These are phyloP conservation scores for Phytophthora boehmeriae DNA, from an alignment of 352 stramenopile genomes.

Conservation along the genomic window DNA sequence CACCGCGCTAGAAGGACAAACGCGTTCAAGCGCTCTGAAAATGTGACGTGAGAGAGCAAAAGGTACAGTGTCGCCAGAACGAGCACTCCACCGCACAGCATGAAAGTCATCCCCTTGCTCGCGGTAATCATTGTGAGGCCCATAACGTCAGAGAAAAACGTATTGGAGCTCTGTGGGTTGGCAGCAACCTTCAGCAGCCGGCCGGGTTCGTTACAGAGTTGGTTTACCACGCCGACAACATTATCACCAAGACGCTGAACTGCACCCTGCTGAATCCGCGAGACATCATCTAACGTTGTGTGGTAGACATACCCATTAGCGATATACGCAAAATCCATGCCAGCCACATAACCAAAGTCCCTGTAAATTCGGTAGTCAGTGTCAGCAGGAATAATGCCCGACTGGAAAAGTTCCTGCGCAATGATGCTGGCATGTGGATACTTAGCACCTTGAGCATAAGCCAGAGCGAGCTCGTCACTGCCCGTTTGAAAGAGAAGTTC, in stretches of 20 bases:
- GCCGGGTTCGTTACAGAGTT: constrained; percentile 46
- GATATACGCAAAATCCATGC: constrained; percentile 87
- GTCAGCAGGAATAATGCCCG: constrained; percentile 68
- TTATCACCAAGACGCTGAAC: constrained; percentile 81
- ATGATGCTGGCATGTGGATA: constrained; percentile 83
- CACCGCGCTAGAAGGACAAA: constrained; percentile 50
- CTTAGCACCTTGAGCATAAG: constrained; percentile 70
- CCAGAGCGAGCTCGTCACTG: constrained; percentile 73
- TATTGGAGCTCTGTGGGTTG: constrained; percentile 65
- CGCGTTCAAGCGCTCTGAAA: constrained; percentile 39
- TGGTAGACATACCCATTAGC: constrained; percentile 86
- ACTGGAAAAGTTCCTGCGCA: constrained; percentile 80
- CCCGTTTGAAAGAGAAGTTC: constrained; percentile 84
- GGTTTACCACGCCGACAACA: constrained; percentile 59
- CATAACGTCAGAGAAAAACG: constrained; percentile 78
- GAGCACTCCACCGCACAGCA: constrained; percentile 48
- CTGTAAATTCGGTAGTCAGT: constrained; percentile 81
- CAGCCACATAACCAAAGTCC: constrained; percentile 73
- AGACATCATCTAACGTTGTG: constrained; percentile 71
- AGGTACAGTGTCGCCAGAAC: constrained; percentile 50
- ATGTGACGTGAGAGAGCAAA: constrained; percentile 48
- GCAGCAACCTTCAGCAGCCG: constrained; percentile 60
- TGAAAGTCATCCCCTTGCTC: constrained; percentile 46
- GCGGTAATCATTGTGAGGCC: constrained; percentile 69
- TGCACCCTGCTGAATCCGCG: constrained; percentile 66